A percentile compares a stretch with the other conserved stretches of the same genome.
These are phyloP conservation scores for Collybia sp. DNA, from an alignment of 768 basidiomycete genomes.

Conservation along the genomic window DNA sequence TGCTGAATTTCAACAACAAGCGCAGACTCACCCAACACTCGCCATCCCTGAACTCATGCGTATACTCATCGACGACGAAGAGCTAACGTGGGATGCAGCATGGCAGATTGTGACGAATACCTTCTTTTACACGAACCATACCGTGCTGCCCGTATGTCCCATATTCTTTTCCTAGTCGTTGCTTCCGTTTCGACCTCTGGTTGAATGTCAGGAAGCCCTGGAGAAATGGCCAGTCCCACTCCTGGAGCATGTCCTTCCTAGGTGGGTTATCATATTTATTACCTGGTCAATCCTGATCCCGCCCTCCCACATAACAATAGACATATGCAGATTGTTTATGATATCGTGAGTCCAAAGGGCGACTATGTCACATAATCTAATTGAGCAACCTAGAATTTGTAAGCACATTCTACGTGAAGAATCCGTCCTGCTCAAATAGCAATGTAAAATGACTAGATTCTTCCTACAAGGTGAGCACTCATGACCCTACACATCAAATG, in stretches of 20 bases:
- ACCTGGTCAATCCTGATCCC: not conserved
- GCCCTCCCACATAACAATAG: slow-evolving; percentile 20
- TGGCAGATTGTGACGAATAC: slow-evolving; percentile 89
- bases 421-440: not conserved
- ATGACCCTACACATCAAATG: not conserved
- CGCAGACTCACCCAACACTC: slow-evolving; percentile 88
- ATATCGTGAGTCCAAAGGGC: slow-evolving; percentile 54
- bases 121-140: slow-evolving; percentile 96
- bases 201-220: slow-evolving; percentile 56
- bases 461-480: slow-evolving; percentile 62
- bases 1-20: not conserved
- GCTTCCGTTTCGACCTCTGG: not conserved
- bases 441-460: slow-evolving; percentile 25
- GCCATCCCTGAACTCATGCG: slow-evolving; percentile 96
- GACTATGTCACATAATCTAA: not conserved
- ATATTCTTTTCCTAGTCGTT: not conserved
- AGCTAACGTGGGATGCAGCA: slow-evolving; percentile 74
- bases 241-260: slow-evolving; percentile 79
- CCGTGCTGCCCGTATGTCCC: slow-evolving; percentile 74
- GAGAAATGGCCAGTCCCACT: slow-evolving; percentile 94
- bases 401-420: slow-evolving; percentile 9
- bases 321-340: slow-evolving; percentile 90
- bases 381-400: slow-evolving; percentile 41
- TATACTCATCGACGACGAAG: slow-evolving; percentile 88
- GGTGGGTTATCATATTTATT: slow-evolving; percentile 29